Percentiles rank a stretch among this genome's conserved stretches.
These are phyloP conservation scores for Sarcodon aspratus DNA, from an alignment of 768 basidiomycete species.

Conservation along the genomic window DNA sequence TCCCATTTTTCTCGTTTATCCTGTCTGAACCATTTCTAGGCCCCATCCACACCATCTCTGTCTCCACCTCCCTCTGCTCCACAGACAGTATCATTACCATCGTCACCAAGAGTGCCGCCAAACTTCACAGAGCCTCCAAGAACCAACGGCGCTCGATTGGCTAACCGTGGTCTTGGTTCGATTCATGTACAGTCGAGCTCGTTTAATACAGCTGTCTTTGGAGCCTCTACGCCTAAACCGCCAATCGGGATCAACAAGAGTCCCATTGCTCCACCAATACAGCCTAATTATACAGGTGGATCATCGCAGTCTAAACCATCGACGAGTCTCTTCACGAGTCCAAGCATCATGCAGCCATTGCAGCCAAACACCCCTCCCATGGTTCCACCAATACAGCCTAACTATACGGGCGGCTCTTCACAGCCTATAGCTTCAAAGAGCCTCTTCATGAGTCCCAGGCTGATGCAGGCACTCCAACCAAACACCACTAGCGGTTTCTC, in stretches of 20 bases:
- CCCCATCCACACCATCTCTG: conserved; percentile 11
- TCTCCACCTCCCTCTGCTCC: conserved; percentile 10
- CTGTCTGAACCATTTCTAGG: background rate
- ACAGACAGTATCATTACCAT: conserved; percentile 24
- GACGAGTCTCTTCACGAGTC: no score
- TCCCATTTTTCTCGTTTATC: background rate
- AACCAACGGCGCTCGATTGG: conserved; percentile 5
- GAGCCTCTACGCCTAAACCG: no score
- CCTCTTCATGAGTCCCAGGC: background rate
- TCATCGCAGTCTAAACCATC: no score
- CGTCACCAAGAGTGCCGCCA: conserved; percentile 25
- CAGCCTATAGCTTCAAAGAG: background rate
- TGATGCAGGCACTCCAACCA: background rate
- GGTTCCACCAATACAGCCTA: background rate
- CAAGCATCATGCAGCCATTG: background rate
- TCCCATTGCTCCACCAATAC: no score
- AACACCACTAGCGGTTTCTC: conserved; percentile 5
- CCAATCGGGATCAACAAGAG: no score
- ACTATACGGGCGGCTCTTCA: conserved; percentile 4
- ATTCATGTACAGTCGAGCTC: conserved; percentile 23
- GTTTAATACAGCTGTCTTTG: conserved; percentile 19
- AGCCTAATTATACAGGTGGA: no score
- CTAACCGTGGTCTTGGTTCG: conserved; percentile 22
- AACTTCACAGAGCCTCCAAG: conserved; percentile 17
- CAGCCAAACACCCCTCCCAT: conserved; percentile 7